Evolutionary conservation across 176 grass and related monocot genomes (phyloP).

Genomic region (Oryza glumipatula): DNA sequence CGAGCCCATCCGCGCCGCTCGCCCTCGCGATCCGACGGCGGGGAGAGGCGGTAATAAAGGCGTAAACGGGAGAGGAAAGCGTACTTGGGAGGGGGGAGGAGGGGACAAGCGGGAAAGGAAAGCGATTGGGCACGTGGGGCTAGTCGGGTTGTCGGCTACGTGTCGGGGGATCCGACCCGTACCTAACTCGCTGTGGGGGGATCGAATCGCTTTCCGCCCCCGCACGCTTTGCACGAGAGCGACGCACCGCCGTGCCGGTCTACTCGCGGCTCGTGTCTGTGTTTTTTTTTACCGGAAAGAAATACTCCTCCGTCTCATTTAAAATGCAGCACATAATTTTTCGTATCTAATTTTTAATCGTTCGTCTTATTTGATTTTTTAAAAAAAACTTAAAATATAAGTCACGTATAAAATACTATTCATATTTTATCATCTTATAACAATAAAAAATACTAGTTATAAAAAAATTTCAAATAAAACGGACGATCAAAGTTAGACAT

Average conservation of each 20-base stretch:
- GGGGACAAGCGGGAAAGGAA: constrained; percentile 38
- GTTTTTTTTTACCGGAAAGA: neutral
- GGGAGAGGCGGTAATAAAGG: neutral
- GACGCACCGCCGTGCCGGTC: constrained; percentile 1
- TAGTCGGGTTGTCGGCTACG: constrained; percentile 42
- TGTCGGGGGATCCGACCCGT: constrained; percentile 8
- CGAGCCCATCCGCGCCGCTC: neutral
- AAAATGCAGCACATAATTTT: too few relatives aligned
- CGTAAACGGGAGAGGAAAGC: neutral
- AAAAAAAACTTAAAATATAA: too few relatives aligned
- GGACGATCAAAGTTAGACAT: too few relatives aligned
- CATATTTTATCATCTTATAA: too few relatives aligned
- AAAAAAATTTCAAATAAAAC: too few relatives aligned
- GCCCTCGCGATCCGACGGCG: constrained; percentile 1
- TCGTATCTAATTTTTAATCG: too few relatives aligned
- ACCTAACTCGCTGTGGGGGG: neutral
- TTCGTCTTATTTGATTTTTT: too few relatives aligned
- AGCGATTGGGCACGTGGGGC: constrained; percentile 33
- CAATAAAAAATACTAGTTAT: too few relatives aligned
- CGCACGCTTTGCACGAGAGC: constrained; percentile 40
- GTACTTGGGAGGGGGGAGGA: neutral
- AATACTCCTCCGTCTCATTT: too few relatives aligned
- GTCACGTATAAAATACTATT: too few relatives aligned
- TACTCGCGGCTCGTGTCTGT: too few relatives aligned
- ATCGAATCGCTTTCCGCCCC: constrained; percentile 24